These are phyloP conservation scores for Saccharomycopsis sp. DNA, from an alignment of 805 yeast genomes.

Conservation along the genomic window DNA sequence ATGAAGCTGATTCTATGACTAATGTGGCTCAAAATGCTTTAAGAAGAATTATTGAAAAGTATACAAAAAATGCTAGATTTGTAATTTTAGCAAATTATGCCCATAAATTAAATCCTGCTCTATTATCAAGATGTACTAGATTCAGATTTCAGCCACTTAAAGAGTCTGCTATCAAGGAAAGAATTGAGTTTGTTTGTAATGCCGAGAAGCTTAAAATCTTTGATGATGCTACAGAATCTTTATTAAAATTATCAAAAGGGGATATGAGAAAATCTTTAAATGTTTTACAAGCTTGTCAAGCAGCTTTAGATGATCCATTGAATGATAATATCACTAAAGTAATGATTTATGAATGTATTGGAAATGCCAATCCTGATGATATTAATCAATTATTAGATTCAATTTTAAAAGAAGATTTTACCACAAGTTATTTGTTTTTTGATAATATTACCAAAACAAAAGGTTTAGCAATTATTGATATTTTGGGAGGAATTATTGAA, in stretches of 20 bases:
- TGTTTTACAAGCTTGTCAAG: slow-evolving; percentile 88
- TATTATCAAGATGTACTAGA: slow-evolving; percentile 88
- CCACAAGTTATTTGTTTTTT: slow-evolving; percentile 59
- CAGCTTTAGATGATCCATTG: slow-evolving; percentile 45
- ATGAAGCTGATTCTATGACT: slow-evolving; percentile 95
- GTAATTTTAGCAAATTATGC: slow-evolving; percentile 94
- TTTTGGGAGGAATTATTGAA: slow-evolving; percentile 66
- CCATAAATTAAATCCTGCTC: slow-evolving; percentile 91
- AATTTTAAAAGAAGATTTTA: slow-evolving; percentile 81
- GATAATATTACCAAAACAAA: slow-evolving; percentile 53
- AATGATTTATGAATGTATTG: slow-evolving; percentile 88
- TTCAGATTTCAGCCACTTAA: slow-evolving; percentile 84
- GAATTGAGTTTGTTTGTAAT: slow-evolving; percentile 59
- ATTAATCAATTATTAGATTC: slow-evolving; percentile 66
- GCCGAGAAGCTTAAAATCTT: slow-evolving; percentile 53
- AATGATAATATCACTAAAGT: slow-evolving; percentile 51
- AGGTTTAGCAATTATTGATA: slow-evolving; percentile 85
- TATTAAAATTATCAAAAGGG: slow-evolving; percentile 71
- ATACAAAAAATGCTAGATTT: slow-evolving; percentile 89
- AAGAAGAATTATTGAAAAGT: slow-evolving; percentile 75
- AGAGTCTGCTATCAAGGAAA: slow-evolving; percentile 52
- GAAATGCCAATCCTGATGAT: slow-evolving; percentile 88
- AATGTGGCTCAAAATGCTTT: slow-evolving; percentile 77
- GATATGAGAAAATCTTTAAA: slow-evolving; percentile 95
- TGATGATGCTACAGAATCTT: slow-evolving; percentile 50